Percentiles rank a stretch among this genome's conserved stretches.
phyloP scores from a whole-genome alignment of 129 eudicot species.

The carrot (Daucus carota) region DH1_v3.0 NC_030389.2:1830501-1831000 shows the following conservation, averaged over 20 bases:
- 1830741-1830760: neutral
- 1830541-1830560: neutral
- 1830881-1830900: no score
- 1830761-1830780: neutral
- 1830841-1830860: no score
- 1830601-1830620: neutral
- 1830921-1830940: neutral
- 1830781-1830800: neutral
- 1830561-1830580: neutral
- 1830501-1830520: neutral
- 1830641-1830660: neutral
- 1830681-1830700: neutral
- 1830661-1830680: neutral
- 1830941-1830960: conserved; percentile 2
- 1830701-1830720: neutral
- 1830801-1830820: conserved; percentile 28
- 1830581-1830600: neutral
- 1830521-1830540: neutral
- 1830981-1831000: conserved; percentile 32
- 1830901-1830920: conserved; percentile 39
- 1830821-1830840: conserved; percentile 35
- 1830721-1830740: neutral
- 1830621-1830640: neutral
- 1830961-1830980: neutral
- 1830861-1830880: no score